Evolutionary conservation across 2,329 filamentous ascomycete species (phyloP).

Genomic region (Tolypocladium capitatum): DNA sequence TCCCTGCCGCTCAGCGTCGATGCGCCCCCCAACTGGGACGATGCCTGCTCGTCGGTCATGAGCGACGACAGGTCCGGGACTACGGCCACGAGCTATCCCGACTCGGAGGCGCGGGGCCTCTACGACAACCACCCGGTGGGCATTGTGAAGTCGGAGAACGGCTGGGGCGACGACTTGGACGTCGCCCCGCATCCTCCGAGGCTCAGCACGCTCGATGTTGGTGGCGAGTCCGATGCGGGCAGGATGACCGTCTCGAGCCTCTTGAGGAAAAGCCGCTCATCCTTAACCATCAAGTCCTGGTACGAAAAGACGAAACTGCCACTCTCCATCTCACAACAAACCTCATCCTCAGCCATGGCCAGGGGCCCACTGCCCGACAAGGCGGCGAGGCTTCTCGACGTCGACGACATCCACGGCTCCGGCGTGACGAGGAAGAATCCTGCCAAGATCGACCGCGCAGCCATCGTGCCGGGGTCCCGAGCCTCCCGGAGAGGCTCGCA

Average conservation of each 20-base stretch:
- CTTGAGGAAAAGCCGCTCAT: constrained; percentile 35
- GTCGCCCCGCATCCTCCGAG: constrained; percentile 23
- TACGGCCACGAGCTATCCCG: constrained; percentile 18
- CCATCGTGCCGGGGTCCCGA: constrained; percentile 23
- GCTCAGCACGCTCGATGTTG: constrained; percentile 4
- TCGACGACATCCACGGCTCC: constrained; percentile 19
- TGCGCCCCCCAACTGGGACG: constrained; percentile 26
- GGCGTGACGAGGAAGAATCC: constrained; percentile 27
- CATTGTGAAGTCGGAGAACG: constrained; percentile 7
- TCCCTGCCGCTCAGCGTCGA: constrained; percentile 31
- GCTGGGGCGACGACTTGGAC: constrained; percentile 34
- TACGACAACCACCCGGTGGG: constrained; percentile 10
- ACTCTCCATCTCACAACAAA: constrained; percentile 45
- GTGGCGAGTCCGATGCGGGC: constrained; percentile 8
- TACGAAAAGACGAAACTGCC: constrained; percentile 44
- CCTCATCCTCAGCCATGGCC: constrained; percentile 44
- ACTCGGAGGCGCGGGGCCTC: constrained; percentile 3
- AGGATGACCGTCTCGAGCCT: constrained; percentile 28
- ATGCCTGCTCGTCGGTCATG: constrained; percentile 27
- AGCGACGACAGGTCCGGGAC: constrained; percentile 31
- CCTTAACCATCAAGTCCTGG: constrained; percentile 41
- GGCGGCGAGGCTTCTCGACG: constrained; percentile 31
- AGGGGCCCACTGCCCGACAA: constrained; percentile 36
- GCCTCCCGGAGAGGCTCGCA: constrained; percentile 12
- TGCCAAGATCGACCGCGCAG: constrained; percentile 34